Conservation (phyloP, 2,329 filamentous ascomycete species). For the Colletotrichum sp. region DNA sequence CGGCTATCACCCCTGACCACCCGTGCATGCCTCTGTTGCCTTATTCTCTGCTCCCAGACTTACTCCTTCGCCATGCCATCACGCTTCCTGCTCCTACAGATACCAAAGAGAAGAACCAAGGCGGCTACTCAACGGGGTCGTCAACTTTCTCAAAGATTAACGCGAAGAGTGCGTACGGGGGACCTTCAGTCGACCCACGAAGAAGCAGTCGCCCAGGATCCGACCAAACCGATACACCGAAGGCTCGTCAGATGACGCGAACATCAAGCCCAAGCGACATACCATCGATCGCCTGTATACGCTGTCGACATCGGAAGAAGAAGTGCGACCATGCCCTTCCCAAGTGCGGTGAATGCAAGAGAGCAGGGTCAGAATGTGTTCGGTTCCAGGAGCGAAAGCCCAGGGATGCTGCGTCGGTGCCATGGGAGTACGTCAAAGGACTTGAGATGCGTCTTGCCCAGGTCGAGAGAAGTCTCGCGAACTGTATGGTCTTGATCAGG, state of each 20-base stretch:
- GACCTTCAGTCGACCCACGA: background rate
- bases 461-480: background rate
- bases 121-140: background rate
- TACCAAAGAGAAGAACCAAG: background rate
- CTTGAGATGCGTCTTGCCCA: background rate
- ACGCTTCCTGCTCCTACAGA: background rate
- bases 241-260: background rate
- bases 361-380: background rate
- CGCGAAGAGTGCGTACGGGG: background rate
- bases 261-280: background rate
- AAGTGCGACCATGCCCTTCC: conserved; percentile 5
- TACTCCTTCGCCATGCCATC: background rate
- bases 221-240: background rate
- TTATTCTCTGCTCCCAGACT: background rate
- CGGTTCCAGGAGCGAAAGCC: background rate
- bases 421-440: conserved; percentile 5
- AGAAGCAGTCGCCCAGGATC: background rate
- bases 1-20: background rate
- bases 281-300: background rate
- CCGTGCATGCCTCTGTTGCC: background rate
- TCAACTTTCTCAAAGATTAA: background rate
- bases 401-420: background rate
- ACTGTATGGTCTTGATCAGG: background rate
- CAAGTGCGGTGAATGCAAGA: background rate
- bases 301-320: background rate